phyloP scores from a whole-genome alignment of 176 grass and related monocot genomes.

The Poa pratensis region DNA sequence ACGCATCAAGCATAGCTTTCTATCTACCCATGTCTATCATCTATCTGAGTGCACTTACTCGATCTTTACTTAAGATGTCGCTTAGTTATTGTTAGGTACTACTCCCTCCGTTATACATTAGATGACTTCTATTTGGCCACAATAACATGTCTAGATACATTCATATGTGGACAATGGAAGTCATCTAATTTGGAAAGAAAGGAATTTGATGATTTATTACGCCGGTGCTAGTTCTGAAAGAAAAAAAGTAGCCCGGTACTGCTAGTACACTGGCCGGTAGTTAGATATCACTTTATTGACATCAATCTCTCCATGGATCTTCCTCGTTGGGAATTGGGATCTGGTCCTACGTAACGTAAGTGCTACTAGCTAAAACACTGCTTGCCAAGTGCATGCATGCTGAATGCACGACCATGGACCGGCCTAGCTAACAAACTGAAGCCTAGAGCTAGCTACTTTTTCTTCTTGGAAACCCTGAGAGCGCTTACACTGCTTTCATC shows the following conservation, averaged over 20 bases:
- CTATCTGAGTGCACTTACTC: neutral
- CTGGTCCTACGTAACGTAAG: neutral
- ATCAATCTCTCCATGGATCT: neutral
- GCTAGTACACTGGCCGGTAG: neutral
- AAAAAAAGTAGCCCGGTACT: neutral
- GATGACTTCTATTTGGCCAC: too few relatives aligned
- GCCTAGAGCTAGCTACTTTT: neutral
- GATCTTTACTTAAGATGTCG: neutral
- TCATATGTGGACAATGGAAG: too few relatives aligned
- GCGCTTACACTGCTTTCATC: neutral
- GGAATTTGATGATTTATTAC: slow-evolving; percentile 10
- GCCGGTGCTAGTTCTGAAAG: too few relatives aligned
- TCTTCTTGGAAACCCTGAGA: slow-evolving; percentile 21
- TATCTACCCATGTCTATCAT: neutral
- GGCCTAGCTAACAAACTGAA: slow-evolving; percentile 2
- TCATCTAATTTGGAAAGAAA: too few relatives aligned
- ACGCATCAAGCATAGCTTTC: neutral
- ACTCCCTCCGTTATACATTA: too few relatives aligned
- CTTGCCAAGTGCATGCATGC: slow-evolving; percentile 1
- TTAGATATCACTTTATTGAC: slow-evolving; percentile 16
- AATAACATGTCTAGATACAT: too few relatives aligned
- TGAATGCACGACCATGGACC: slow-evolving; percentile 22
- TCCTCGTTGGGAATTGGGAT: slow-evolving; percentile 23
- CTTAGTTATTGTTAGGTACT: neutral
- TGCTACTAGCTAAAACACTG: neutral